phyloP scores from a whole-genome alignment of 2,329 filamentous ascomycete species.

The Paecilomyces variotii region DNA sequence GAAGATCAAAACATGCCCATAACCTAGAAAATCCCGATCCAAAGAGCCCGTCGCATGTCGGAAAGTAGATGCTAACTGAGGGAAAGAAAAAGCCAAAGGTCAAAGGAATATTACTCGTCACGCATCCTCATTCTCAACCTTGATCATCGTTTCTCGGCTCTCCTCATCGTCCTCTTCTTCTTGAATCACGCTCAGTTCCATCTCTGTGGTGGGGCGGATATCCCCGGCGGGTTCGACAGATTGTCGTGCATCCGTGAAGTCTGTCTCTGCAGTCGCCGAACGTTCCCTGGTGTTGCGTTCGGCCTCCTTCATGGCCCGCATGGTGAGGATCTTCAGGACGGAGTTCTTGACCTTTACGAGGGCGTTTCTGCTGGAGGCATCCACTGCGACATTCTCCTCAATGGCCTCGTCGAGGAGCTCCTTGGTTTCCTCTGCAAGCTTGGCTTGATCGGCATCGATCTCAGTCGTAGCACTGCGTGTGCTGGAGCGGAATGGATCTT shows the following conservation, averaged over 20 bases:
- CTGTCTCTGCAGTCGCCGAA: slow-evolving; percentile 23
- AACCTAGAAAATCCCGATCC: not conserved
- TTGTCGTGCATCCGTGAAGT: slow-evolving; percentile 18
- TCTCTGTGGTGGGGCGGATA: slow-evolving; percentile 13
- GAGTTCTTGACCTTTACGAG: slow-evolving; percentile 40
- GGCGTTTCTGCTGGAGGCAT: slow-evolving; percentile 37
- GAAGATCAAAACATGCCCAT: not conserved
- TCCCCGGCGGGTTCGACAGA: slow-evolving; percentile 18
- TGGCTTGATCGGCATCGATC: slow-evolving; percentile 43
- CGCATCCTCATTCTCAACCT: slow-evolving; percentile 23
- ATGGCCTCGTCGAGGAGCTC: slow-evolving; percentile 53
- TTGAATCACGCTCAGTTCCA: slow-evolving; percentile 27
- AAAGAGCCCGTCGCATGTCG: not conserved
- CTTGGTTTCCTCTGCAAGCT: slow-evolving; percentile 46
- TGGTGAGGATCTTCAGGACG: slow-evolving; percentile 32
- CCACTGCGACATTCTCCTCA: slow-evolving; percentile 34
- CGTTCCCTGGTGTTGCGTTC: slow-evolving; percentile 22
- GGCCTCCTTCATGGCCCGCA: slow-evolving; percentile 30
- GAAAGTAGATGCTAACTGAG: not conserved
- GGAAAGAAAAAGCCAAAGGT: not conserved
- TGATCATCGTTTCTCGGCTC: slow-evolving; percentile 24
- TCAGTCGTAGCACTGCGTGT: slow-evolving; percentile 36
- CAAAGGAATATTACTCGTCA: slow-evolving; percentile 9
- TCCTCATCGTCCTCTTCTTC: slow-evolving; percentile 26
- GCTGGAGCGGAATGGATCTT: slow-evolving; percentile 1